Base-by-base conservation (phyloP, 164 flowering plant genomes). In the Malania oleifera region DNA sequence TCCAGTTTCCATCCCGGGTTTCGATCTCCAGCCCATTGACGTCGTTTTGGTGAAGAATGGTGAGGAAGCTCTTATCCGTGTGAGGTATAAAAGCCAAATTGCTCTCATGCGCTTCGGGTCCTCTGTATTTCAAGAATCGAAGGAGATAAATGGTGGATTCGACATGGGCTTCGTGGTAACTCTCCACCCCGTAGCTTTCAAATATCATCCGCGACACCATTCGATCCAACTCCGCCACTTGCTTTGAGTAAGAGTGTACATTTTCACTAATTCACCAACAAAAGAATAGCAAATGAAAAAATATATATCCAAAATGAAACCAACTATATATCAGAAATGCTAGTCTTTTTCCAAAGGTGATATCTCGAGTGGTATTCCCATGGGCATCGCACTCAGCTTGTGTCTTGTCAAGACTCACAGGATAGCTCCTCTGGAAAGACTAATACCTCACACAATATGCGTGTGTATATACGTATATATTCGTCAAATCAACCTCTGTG, bases 1-100 rank as follows among this genome's bases (percentile, higher is more conserved):
- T 65, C 80, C 77, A 69, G 20, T 71, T 59, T 1, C 75, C 82
- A 39, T 73, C 70, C 56, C 59, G 73, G 3, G 78, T 73, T 41
- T 67, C 56, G 5, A 80, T 54, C 58, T 78, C 79, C 55, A 80
- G 54, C 7, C 77, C 85, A 46, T 66, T 55, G 1, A 76, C 60
- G 11, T 72, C 66, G 53, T 75, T 67, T 38, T 80, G 80, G 54
- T 73, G 76, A 40, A 80, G 69, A 10, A 74, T 64, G 39, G 77
- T 71, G 14, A 73, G 65, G 69, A 80, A 80, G 57, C 72, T 73
- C 71, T 80, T 80, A 70, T 80, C 85, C 0, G 79, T 76, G 23
- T 78, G 82, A n/a, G 73, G 51, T 0, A 58, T 56, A 27, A 76
- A 67, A 3, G 63, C 77, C 11, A 66, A 43, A n/a, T 61, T 67